Evolutionary conservation across 2,329 filamentous ascomycete species (phyloP), one percentile per base, ranked within the genome.

Genomic region (Nemania serpens): DNA sequence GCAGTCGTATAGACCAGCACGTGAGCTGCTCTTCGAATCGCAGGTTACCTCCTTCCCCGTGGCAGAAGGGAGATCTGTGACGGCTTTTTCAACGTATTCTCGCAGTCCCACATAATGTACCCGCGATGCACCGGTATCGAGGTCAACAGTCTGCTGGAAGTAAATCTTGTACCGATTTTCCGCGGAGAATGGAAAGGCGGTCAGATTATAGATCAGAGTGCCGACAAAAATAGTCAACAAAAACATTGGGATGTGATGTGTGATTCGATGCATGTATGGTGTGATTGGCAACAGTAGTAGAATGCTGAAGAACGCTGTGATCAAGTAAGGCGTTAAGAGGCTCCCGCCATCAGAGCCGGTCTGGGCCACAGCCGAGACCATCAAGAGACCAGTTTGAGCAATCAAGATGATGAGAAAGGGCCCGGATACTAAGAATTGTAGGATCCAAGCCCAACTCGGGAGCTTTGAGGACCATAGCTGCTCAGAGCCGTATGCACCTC

Each of bases 221-320:
- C 82, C 91, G 22, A 86, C 71, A 63, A 93, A 91, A 9, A 97
- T 78, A 12, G 88, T 72, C 29, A 96, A 81, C 15, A 97, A 75
- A 68, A 96, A 88, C 0, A 89, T 78, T 0, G 95, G 93, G 3
- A 98, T 75, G 61, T 96, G 92, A 72, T 90, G 90, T 1, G 89
- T 91, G 65, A 95, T 86, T 45, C 94, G 89, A 74, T 98, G 93
- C 42, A 97, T 82, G 72, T 96, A 96, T 0, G 95, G 95, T 0
- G 88, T 84, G 2, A 92, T 75, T 0, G 95, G 95, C 0, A 91
- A 79, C 17, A 97, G 77, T 0, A 97, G 72, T 1, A 97, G 72
- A 1, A 91, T 84, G 12, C 88, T 87, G 63, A 94, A 82, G 6
- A 82, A 72, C 0, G 89, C 88, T 43, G 93, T 83, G 37, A 86